Base-by-base conservation (phyloP, 352 stramenopile species). In the Phytophthora cryptogea region DNA sequence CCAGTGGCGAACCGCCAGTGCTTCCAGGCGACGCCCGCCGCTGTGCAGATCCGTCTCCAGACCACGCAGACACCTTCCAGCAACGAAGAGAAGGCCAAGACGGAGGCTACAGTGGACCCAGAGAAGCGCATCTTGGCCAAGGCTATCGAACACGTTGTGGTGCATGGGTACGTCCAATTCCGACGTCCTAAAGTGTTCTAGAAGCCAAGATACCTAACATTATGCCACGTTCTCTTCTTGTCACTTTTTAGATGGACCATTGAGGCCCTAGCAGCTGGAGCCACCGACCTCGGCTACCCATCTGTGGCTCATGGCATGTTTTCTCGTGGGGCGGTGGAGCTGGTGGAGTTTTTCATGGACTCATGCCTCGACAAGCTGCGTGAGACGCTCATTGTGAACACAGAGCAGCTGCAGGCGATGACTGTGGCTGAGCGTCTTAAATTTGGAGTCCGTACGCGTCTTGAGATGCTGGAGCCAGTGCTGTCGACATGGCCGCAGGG, bases 261-360 rank as follows among this genome's bases (percentile, higher is more conserved):
- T 16, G 82, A 93, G 30, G 79, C 86, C 39, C 56, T 95, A 13
- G 84, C 78, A 39, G 77, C 77, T n/a, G 83, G 86, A 20, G 83
- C 86, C 8, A 79, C 68, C 14, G 82, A 90, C 45, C 64, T 77
- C 4, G 83, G 80, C 6, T 92, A 82, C 43, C 86, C 86, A 11
- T 93, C 86, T 13, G 79, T 93, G 1, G 84, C 86, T 37, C 86
- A 95, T 40, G 86, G 86, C 23, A 92, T 93, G 84, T 86, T 95
- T 41, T 57, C 76, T 9, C 83, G 83, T 31, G 86, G 86, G 17
- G 69, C 80, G 32, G 75, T 91, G n/a, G 84, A 94, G 33, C 64
- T 95, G 17, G 86, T 94, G 13, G 79, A 94, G 50, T 89, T 79
- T 65, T 95, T 92, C 52, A 95, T 95, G 86, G 81, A 95, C 63